Base-by-base conservation (phyloP, 371 early-diverging fungal species). In the Zychaea mexicana region DNA sequence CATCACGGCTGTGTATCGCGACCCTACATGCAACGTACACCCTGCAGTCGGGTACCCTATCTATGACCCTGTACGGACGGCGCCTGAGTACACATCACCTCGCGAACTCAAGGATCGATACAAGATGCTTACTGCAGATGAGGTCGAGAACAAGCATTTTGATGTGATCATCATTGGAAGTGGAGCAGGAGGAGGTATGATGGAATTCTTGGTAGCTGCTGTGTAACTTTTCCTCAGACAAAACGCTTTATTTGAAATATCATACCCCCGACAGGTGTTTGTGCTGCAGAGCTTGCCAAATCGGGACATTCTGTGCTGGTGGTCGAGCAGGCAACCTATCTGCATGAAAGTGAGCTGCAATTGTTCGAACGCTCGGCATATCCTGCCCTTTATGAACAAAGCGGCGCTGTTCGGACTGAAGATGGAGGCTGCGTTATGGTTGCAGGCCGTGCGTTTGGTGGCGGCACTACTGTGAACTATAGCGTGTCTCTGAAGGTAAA, bases 101-200 rank as follows among this genome's bases (percentile, higher is more conserved):
- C 15, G 9, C 9, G 22, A 33, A 12, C 10, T 9, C 19, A 49
- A 49, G 24, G 49, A 49, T 22, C 49, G n/a, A 22, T 24, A 24
- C 24, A 49, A 0, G 7, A 57, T 57, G 57, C 22, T 21, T 10
- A 57, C 57, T 3, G 22, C 22, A 15, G 33, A 33, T 3, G 31
- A 57, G 10, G 57, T 39, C 3, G 15, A 36, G 3, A 57, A 38
- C 22, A 38, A 30, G 7, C 42, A 38, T 30, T 74, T 66, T 49
- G 91, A 92, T 69, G 89, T 83, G 0, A 84, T 90, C 24, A 78
- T 92, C 22, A 76, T 91, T 36, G 92, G 92, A 1, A 83, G 82
- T 15, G 92, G 91, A 21, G 86, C 86, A 27, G 92, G 92, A 45
- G 92, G 91, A 13, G 91, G 90, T 46, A 46, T 45, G 5, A 33